phyloP scores from a whole-genome alignment of 306 rosid species.

The Amphicarpaea edgeworthii region DNA sequence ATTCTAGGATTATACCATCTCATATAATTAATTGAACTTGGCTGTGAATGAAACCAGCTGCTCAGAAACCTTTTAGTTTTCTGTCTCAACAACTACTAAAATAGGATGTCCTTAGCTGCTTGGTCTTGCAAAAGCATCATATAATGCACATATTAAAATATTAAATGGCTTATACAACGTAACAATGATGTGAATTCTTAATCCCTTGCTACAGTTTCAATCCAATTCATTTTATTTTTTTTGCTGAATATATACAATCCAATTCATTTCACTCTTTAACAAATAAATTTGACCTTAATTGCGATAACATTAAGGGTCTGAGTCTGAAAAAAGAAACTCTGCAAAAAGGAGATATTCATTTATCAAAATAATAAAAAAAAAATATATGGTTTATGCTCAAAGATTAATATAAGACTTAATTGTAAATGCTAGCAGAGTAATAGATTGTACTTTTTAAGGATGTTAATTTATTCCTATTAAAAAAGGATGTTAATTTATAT shows the following conservation, averaged over 20 bases:
- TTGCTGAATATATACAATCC: no score
- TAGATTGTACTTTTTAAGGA: no score
- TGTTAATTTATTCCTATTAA: no score
- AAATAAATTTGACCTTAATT: neutral
- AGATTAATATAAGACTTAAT: no score
- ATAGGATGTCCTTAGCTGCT: constrained; percentile 19
- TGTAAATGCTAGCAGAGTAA: no score
- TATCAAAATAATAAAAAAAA: no score
- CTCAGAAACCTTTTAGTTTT: constrained; percentile 8
- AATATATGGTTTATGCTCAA: no score
- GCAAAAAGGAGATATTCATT: no score
- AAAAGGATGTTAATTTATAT: no score
- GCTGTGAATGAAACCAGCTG: constrained; percentile 14
- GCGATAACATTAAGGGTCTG: no score
- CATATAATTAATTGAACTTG: constrained; percentile 14
- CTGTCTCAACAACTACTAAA: constrained; percentile 2
- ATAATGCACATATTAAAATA: constrained; percentile 1
- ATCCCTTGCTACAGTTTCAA: neutral
- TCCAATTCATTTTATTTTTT: neutral
- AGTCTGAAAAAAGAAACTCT: no score
- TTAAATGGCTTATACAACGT: neutral
- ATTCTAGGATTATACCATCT: constrained; percentile 35
- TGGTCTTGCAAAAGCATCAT: constrained; percentile 18
- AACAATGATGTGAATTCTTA: neutral
- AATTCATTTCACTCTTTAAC: neutral